Evolutionary conservation across 2,329 filamentous ascomycete species (phyloP), one percentile per base, ranked within the genome.

Genomic region (Chaetomium olivaceum): DNA sequence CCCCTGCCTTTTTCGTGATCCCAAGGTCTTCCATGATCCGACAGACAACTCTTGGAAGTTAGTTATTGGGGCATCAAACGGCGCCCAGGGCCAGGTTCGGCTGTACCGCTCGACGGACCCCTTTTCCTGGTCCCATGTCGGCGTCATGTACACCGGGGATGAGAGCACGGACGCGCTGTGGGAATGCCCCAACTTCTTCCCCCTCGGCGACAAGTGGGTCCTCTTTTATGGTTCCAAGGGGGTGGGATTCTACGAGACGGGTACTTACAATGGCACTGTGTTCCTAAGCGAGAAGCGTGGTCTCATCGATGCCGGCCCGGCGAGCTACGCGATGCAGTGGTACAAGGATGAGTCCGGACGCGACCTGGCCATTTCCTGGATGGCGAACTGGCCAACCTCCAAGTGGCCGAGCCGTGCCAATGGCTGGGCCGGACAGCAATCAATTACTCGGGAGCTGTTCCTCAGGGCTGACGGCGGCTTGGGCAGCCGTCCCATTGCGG

Each of bases 301-400:
- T 1, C 70, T 72, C 27, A 29, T 74, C 19, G 71, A 74, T 52
- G 68, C 65, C 46, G 72, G 73, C 33, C 73, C 73, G 46, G 68
- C 68, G n/a, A 73, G 70, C 65, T 74, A 74, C 57, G 72, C 74
- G 3, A 72, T 70, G 68, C 74, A 76, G 66, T 74, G 73, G 74
- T 76, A 74, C 66, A 63, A 71, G 51, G 74, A 76, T 62, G 69
- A 71, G 25, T 55, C 67, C 5, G 74, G 74, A 1, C 74, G 72
- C 52, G 61, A 73, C 61, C 66, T 74, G 25, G 70, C 68, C 58
- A 71, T 74, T 59, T 23, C 9, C 33, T 74, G 73, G 73, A 72
- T 73, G 72, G 71, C 61, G 16, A 73, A 74, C 60, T 72, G 71
- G 72, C 61, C 66, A 7, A 73, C 66, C 1, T 61, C 67, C 21